These are phyloP conservation scores for Sphaerosporella brunnea DNA, from an alignment of 495 filamentous ascomycete genomes.

Conservation along the genomic window DNA sequence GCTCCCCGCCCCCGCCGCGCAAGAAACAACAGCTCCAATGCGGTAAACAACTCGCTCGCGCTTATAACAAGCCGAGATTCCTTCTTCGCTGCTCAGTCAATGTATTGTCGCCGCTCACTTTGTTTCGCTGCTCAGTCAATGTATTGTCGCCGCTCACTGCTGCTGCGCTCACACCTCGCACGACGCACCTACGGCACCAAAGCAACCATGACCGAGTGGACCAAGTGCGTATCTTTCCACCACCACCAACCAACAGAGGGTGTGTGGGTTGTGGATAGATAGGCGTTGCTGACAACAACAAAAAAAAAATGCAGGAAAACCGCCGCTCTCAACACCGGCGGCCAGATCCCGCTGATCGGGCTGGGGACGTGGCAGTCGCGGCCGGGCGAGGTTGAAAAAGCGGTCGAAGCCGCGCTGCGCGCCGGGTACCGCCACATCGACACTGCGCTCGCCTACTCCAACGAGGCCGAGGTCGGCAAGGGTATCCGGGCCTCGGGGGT, in stretches of 20 bases:
- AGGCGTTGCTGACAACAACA: no score
- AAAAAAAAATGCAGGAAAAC: constrained; percentile 31
- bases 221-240: constrained; percentile 1
- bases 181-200: no score
- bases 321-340: constrained; percentile 63
- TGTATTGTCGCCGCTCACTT: no score
- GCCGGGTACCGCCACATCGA: constrained; percentile 58
- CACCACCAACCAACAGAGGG: neutral
- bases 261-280: neutral
- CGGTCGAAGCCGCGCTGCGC: constrained; percentile 58
- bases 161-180: no score
- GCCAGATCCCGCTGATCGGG: constrained; percentile 45
- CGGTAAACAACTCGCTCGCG: no score
- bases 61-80: no score
- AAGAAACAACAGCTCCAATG: no score
- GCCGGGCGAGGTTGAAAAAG: constrained; percentile 42
- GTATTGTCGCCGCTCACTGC: no score
- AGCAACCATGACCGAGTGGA: constrained; percentile 6
- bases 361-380: constrained; percentile 69
- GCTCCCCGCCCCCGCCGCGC: no score
- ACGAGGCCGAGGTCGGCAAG: constrained; percentile 65
- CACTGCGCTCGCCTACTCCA: constrained; percentile 66
- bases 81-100: no score
- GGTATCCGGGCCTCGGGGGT: constrained; percentile 67
- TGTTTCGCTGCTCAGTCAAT: no score